A percentile compares a stretch with the other conserved stretches of the same genome.
Conservation (phyloP, 2,329 filamentous ascomycete genomes). For the Dothideomycetes sp. region DNA sequence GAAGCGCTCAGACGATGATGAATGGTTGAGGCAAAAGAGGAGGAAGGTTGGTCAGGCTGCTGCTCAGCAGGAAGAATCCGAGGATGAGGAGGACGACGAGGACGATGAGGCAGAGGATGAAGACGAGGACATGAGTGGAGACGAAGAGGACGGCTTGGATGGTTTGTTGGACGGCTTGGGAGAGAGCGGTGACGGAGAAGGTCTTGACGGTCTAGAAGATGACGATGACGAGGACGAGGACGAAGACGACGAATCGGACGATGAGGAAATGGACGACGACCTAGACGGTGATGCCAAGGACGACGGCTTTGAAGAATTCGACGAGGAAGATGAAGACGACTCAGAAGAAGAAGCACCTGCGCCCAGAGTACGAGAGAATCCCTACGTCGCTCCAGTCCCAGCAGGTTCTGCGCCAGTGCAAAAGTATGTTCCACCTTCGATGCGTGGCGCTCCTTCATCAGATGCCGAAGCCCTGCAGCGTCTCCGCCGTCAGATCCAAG, state of each 20-base stretch:
- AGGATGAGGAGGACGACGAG: slow-evolving; percentile 21
- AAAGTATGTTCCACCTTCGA: slow-evolving; percentile 86
- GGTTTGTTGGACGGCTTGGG: slow-evolving; percentile 18
- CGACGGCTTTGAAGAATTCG: slow-evolving; percentile 21
- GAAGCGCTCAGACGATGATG: slow-evolving; percentile 48
- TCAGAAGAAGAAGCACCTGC: slow-evolving; percentile 24
- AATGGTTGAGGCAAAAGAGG: slow-evolving; percentile 51
- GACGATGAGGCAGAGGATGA: slow-evolving; percentile 21
- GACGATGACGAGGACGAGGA: slow-evolving; percentile 23
- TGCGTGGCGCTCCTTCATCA: slow-evolving; percentile 54
- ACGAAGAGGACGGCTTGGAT: slow-evolving; percentile 17
- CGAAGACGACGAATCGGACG: slow-evolving; percentile 31
- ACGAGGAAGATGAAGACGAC: slow-evolving; percentile 27
- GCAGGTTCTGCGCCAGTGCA: slow-evolving; percentile 31
- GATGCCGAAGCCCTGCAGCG: slow-evolving; percentile 59
- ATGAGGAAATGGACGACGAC: slow-evolving; percentile 31
- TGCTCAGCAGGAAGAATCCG: slow-evolving; percentile 17
- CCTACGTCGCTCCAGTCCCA: slow-evolving; percentile 66
- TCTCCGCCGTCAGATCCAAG: slow-evolving; percentile 72
- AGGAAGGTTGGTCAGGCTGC: slow-evolving; percentile 38
- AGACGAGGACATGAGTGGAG: slow-evolving; percentile 14
- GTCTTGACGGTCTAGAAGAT: slow-evolving; percentile 22
- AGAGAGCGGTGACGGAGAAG: slow-evolving; percentile 17
- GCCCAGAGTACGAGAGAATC: slow-evolving; percentile 63
- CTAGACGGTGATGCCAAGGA: slow-evolving; percentile 28